Evolutionary conservation across 441 rosid genomes (phyloP).

Genomic region (Geranium incanum): DNA sequence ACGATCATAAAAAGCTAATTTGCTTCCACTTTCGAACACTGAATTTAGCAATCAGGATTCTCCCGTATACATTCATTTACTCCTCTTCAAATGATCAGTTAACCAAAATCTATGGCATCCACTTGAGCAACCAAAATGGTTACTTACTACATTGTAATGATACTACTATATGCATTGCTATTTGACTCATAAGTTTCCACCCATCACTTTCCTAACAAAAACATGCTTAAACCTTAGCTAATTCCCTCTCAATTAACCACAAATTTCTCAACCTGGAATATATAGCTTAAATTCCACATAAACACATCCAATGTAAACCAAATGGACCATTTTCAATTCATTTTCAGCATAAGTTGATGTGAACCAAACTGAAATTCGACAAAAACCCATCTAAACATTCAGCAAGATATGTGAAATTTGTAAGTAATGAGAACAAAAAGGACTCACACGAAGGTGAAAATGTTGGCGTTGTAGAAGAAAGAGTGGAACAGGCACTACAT

Average conservation of each 20-base stretch:
- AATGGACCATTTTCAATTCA: neutral
- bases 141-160: neutral
- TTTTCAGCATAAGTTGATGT: neutral
- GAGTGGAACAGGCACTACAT: conserved; percentile 24
- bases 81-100: neutral
- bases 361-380: neutral
- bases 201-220: neutral
- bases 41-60: too few species aligned
- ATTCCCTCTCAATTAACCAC: neutral
- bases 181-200: neutral
- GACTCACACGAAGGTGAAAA: conserved; percentile 43
- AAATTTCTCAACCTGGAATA: neutral
- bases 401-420: conserved; percentile 1
- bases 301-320: neutral
- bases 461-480: conserved; percentile 25
- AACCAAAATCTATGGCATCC: neutral
- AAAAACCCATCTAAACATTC: neutral
- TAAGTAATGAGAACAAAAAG: neutral
- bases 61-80: neutral
- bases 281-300: neutral
- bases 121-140: neutral
- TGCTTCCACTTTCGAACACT: too few species aligned
- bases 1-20: too few species aligned
- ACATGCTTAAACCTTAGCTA: neutral
- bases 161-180: neutral